Evolutionary conservation across 352 stramenopile species (phyloP).

Genomic region (Pythium volutum): DNA sequence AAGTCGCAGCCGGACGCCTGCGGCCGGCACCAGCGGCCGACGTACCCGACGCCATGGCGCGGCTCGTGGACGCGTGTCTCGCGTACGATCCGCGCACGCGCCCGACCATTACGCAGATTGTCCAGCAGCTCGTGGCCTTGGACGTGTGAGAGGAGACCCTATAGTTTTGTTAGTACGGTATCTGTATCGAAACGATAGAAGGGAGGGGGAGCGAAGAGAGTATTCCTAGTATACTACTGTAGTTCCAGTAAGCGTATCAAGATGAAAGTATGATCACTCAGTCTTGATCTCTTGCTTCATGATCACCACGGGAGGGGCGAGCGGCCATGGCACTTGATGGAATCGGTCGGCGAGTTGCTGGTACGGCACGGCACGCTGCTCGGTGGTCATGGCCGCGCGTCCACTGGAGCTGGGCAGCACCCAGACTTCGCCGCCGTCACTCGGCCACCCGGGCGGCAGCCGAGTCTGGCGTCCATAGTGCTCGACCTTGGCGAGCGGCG

Average conservation of each 20-base stretch:
- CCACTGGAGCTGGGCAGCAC: slow-evolving; percentile 83
- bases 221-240: no score
- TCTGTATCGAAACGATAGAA: no score
- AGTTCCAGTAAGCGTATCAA: no score
- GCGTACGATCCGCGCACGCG: slow-evolving; percentile 47
- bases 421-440: slow-evolving; percentile 69
- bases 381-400: slow-evolving; percentile 74
- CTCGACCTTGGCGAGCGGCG: slow-evolving; percentile 62
- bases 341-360: slow-evolving; percentile 61
- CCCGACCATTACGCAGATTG: slow-evolving; percentile 39
- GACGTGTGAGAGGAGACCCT: neutral
- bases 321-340: slow-evolving; percentile 52
- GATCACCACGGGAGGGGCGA: neutral
- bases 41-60: slow-evolving; percentile 40
- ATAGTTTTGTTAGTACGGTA: neutral
- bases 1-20: slow-evolving; percentile 42
- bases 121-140: slow-evolving; percentile 23
- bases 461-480: slow-evolving; percentile 51
- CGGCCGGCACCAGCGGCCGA: slow-evolving; percentile 41
- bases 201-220: no score
- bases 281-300: slow-evolving; percentile 1
- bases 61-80: slow-evolving; percentile 41
- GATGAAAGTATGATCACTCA: neutral
- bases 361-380: slow-evolving; percentile 66
- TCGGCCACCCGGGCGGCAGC: slow-evolving; percentile 69